Base-by-base conservation (phyloP, 768 basidiomycete species). In the Infundibulicybe gibba region DNA sequence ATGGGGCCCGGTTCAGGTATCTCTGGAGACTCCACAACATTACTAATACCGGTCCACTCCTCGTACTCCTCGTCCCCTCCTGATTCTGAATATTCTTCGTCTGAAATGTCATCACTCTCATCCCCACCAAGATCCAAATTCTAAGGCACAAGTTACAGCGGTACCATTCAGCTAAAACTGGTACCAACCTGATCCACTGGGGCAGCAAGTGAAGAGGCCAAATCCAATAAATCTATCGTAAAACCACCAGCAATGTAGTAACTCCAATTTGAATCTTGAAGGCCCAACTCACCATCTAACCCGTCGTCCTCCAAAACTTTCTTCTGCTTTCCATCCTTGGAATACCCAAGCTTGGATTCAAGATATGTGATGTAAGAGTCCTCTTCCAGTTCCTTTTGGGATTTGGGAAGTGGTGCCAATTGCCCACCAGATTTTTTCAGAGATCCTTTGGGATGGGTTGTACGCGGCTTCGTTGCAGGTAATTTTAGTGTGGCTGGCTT, bases 311-410 rank as follows among this genome's bases (percentile, higher is more conserved):
- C 85, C 31, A 74, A 60, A 0, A 65, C 68, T 19, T 65, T 71
- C 14, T 62, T 75, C 51, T 75, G 74, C 44, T 70, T 67, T 47
- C 70, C 63, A 39, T 67, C 59, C 48, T 75, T 68, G 32, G 62
- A 43, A 55, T 83, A 71, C 3, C 88, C 83, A 14, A 97, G 75
- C 61, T 84, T 86, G 0, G 76, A 70, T 62, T 97, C 94, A 10
- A 97, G 68, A 65, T 87, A 84, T 0, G 82, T 76, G 38, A 97
- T 97, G 59, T 94, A 91, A 0, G 77, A 75, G 57, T 94, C 93
- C 55, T 98, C 94, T 31, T 86, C 76, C 25, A 72, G 65, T 50
- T 90, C 79, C 47, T 68, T 65, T 8, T 30, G 60, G 68, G 5
- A 64, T 63, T 19, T 63, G 69, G 19, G 66, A 54, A 9, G 43